Base-by-base conservation (phyloP, 345 rosid genomes). In the Mercurialis annua region DNA sequence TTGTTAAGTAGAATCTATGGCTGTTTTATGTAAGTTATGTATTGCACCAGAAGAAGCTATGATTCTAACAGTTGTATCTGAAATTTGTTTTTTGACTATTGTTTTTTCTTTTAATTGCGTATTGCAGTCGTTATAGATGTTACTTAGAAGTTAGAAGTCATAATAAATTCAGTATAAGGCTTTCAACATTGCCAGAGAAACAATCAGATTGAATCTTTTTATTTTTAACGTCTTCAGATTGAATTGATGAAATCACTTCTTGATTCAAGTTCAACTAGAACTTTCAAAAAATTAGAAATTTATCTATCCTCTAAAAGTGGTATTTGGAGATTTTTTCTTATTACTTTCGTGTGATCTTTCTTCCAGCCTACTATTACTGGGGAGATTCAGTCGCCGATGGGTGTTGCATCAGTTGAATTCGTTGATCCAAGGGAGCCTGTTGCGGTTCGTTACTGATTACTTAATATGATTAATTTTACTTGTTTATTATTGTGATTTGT, bases 351-450 rank as follows among this genome's bases (percentile, higher is more conserved):
- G 57, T 69, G 44, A 26, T 54, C 53, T 70, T 74, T 31, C 62
- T 59, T 43, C 44, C 81, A 92, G 98, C 98, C 97, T 49, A 89
- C 87, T 1, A 80, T 90, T 38, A 63, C 81, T 0, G 97, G 97
- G 38, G 96, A 90, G 83, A 90, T 93, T 75, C 92, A 84, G 84
- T 82, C 97, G 52, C 97, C 98, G 49, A 63, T 93, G 84, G 97
- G 92, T 55, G 68, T 88, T 70, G 96, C 97, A 56, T 80, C 89
- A 12, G 98, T 93, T 81, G 97, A 93, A 76, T 90, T 93, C 77
- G 75, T 93, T 64, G 94, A 93, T 80, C 96, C 97, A n/a, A 84
- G 92, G 68, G 90, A 88, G 76, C 97, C 97, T 44, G 85, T 89
- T 21, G 90, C 82, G 90, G 94, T 90, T 68, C 63, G 91, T 81